A percentile compares a stretch with the other conserved stretches of the same genome.
Conservation (phyloP, 495 filamentous ascomycete genomes). For the Talaromyces stipitatus region DNA sequence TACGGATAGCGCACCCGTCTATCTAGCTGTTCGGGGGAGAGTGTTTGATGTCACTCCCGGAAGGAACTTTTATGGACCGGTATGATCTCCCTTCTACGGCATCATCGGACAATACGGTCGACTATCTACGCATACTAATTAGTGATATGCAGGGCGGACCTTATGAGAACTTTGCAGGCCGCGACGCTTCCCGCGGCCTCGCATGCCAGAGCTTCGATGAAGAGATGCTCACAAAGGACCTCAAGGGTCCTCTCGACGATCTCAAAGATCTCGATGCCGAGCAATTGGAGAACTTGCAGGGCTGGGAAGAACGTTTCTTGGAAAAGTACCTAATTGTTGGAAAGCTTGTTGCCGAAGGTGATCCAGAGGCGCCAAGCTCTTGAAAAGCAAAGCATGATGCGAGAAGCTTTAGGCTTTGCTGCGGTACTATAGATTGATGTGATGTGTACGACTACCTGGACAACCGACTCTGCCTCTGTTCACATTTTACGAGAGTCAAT, state of each 20-base stretch:
- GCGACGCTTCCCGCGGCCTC: slow-evolving; percentile 87
- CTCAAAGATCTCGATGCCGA: slow-evolving; percentile 67
- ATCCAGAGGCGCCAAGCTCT: slow-evolving; percentile 42
- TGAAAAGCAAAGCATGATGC: slow-evolving; percentile 9
- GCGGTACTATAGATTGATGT: background rate
- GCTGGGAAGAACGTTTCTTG: slow-evolving; percentile 87
- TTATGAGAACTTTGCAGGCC: slow-evolving; percentile 89
- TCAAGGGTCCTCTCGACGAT: slow-evolving; percentile 78
- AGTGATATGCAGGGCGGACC: slow-evolving; percentile 54
- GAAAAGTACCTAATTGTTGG: slow-evolving; percentile 95
- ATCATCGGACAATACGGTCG: background rate
- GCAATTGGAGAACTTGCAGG: slow-evolving; percentile 72
- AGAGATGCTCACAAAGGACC: slow-evolving; percentile 90
- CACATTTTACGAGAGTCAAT: background rate
- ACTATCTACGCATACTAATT: background rate
- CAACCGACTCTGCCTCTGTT: background rate
- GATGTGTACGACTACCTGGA: background rate
- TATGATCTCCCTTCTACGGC: slow-evolving; percentile 13
- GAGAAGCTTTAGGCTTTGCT: background rate
- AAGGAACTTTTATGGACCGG: slow-evolving; percentile 84
- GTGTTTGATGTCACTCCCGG: slow-evolving; percentile 85
- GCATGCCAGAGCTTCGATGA: slow-evolving; percentile 92
- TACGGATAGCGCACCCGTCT: slow-evolving; percentile 62
- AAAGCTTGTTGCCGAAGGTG: slow-evolving; percentile 69
- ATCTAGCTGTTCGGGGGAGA: slow-evolving; percentile 72